These are phyloP conservation scores for Copromyces sp. DNA, from an alignment of 495 filamentous ascomycete species.

Conservation along the genomic window DNA sequence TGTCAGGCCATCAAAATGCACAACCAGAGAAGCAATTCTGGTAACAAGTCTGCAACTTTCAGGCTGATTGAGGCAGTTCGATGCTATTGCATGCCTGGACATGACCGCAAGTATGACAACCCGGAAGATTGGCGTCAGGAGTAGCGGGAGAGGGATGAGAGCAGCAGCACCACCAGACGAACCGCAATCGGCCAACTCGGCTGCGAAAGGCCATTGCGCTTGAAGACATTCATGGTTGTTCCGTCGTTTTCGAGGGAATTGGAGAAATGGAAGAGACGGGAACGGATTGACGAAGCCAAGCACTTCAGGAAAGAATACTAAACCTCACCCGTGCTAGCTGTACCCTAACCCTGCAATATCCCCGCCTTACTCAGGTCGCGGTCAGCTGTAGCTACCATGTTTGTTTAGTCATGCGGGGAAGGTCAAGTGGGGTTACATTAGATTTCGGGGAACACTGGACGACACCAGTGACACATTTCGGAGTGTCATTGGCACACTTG, in stretches of 20 bases:
- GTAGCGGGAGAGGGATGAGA: background rate
- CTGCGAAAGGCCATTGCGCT: background rate
- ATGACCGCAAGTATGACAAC: background rate
- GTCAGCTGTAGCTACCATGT: background rate
- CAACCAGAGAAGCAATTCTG: background rate
- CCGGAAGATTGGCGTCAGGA: background rate
- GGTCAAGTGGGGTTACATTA: background rate
- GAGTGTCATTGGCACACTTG: background rate
- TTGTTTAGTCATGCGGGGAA: background rate
- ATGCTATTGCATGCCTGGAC: background rate
- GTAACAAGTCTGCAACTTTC: background rate
- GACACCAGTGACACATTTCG: background rate
- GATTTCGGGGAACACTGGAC: background rate
- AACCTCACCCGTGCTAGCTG: background rate
- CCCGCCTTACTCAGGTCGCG: background rate
- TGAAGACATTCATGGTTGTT: background rate
- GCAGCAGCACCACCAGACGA: background rate
- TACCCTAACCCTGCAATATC: background rate
- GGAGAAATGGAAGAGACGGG: background rate
- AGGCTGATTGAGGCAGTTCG: background rate
- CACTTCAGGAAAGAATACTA: background rate
- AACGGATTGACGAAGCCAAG: background rate
- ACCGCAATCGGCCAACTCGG: background rate
- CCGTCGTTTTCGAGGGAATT: background rate
- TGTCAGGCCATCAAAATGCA: background rate